phyloP scores from a whole-genome alignment of 2,329 filamentous ascomycete genomes.

The Fusarium sp. region DNA sequence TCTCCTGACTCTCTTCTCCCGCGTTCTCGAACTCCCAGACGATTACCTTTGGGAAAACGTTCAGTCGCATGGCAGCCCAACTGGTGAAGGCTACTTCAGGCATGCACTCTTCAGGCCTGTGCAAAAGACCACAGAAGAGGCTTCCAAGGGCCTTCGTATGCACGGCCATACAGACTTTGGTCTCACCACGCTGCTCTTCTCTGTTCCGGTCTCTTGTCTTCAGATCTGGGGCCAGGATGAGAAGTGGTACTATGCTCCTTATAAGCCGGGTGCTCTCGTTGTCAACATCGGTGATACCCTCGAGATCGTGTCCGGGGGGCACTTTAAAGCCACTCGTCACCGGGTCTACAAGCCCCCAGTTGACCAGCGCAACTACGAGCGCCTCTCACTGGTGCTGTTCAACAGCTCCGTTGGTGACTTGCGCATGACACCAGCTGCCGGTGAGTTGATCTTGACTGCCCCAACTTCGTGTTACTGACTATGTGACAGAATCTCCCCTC shows the following conservation, averaged over 20 bases:
- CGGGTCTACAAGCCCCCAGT: constrained; percentile 29
- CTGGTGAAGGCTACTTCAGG: constrained; percentile 34
- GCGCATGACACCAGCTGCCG: constrained; percentile 51
- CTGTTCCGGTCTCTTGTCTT: constrained; percentile 31
- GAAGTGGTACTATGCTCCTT: constrained; percentile 35
- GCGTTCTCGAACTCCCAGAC: constrained; percentile 33
- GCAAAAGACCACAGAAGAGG: constrained; percentile 27
- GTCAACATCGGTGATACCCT: constrained; percentile 35
- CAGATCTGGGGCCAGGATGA: constrained; percentile 36
- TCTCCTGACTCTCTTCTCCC: constrained; percentile 32
- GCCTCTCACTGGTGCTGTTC: constrained; percentile 55
- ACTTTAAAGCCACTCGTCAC: constrained; percentile 36
- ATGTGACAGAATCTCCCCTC: constrained; percentile 38
- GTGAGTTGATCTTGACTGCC: not conserved
- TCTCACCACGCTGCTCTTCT: constrained; percentile 26
- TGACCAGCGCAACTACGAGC: constrained; percentile 46
- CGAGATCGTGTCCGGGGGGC: constrained; percentile 31
- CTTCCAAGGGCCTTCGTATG: constrained; percentile 34
- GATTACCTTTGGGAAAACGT: constrained; percentile 37
- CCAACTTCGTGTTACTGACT: not conserved
- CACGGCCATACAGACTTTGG: constrained; percentile 33
- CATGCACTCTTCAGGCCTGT: constrained; percentile 32
- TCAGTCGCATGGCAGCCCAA: constrained; percentile 34
- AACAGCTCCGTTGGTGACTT: constrained; percentile 57
- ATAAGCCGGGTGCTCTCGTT: constrained; percentile 33